phyloP scores from a whole-genome alignment of 768 basidiomycete species.

The Rhodotorula kratochvilovae region DNA sequence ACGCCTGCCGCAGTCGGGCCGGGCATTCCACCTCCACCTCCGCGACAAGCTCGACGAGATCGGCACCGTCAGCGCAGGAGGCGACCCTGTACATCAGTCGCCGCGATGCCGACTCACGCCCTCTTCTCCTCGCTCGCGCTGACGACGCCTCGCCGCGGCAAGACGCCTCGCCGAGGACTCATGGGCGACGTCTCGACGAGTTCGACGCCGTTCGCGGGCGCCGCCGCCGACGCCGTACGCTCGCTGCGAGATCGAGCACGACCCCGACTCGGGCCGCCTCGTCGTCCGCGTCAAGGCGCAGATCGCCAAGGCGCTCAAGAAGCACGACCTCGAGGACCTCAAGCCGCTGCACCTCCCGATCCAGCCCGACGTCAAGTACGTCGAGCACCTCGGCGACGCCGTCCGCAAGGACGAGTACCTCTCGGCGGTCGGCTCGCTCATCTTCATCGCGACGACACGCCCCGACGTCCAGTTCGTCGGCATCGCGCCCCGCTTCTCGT shows the following conservation, averaged over 20 bases:
- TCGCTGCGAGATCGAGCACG: neutral
- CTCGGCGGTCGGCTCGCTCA: neutral
- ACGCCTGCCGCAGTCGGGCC: neutral
- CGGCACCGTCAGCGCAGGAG: neutral
- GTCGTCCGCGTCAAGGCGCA: neutral
- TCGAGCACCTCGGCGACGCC: neutral
- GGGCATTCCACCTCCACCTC: neutral
- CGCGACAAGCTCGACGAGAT: neutral
- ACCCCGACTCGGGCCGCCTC: neutral
- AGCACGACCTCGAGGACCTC: neutral
- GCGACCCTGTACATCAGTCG: neutral
- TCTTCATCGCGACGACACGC: neutral
- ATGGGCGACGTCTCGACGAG: neutral
- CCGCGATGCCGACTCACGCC: neutral
- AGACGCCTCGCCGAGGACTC: slow-evolving; percentile 41
- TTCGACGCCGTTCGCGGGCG: slow-evolving; percentile 35
- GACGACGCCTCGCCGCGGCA: slow-evolving; percentile 7
- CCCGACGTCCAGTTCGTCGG: neutral
- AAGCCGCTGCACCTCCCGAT: neutral
- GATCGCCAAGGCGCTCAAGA: neutral
- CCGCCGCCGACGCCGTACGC: slow-evolving; percentile 5
- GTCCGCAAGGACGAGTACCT: neutral
- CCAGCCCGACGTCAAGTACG: neutral
- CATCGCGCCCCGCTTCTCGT: neutral
- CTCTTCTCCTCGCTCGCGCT: slow-evolving; percentile 18